Conservation (phyloP, 2,329 filamentous ascomycete genomes). For the Macrophomina tecta region DNA sequence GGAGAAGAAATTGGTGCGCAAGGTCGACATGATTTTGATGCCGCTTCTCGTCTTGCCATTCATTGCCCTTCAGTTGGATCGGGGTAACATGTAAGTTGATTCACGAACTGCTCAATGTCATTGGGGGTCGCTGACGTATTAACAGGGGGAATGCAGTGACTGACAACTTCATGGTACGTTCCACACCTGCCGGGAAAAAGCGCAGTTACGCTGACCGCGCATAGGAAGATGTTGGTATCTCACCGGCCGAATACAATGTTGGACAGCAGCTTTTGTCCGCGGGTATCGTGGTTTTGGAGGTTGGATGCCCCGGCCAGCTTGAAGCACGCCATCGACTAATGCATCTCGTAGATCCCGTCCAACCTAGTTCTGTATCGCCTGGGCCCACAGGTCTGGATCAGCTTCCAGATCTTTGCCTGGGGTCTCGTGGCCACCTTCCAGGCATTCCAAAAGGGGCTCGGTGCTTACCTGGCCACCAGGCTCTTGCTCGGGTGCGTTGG, state of each 20-base stretch:
- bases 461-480: slow-evolving; percentile 46
- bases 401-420: slow-evolving; percentile 46
- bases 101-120: no score
- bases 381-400: slow-evolving; percentile 49
- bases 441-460: slow-evolving; percentile 47
- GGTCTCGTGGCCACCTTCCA: slow-evolving; percentile 50
- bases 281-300: slow-evolving; percentile 41
- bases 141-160: slow-evolving; percentile 35
- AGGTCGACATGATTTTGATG: slow-evolving; percentile 41
- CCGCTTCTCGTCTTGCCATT: slow-evolving; percentile 41
- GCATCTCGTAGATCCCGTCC: slow-evolving; percentile 17
- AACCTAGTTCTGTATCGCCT: slow-evolving; percentile 37
- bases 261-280: slow-evolving; percentile 43
- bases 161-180: slow-evolving; percentile 36
- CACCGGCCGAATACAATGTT: slow-evolving; percentile 41
- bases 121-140: not conserved
- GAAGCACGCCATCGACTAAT: slow-evolving; percentile 18
- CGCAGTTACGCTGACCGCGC: not conserved
- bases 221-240: slow-evolving; percentile 38
- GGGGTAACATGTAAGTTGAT: slow-evolving; percentile 35
- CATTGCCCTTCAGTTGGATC: slow-evolving; percentile 42
- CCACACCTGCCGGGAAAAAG: no score
- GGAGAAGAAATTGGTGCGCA: slow-evolving; percentile 38
- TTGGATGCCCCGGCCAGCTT: not conserved
- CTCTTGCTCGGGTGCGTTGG: slow-evolving; percentile 45